Percentiles rank a stretch among this genome's conserved stretches.
Evolutionary conservation across 306 rosid genomes (phyloP).

Genomic region (Gleditsia sinensis): DNA sequence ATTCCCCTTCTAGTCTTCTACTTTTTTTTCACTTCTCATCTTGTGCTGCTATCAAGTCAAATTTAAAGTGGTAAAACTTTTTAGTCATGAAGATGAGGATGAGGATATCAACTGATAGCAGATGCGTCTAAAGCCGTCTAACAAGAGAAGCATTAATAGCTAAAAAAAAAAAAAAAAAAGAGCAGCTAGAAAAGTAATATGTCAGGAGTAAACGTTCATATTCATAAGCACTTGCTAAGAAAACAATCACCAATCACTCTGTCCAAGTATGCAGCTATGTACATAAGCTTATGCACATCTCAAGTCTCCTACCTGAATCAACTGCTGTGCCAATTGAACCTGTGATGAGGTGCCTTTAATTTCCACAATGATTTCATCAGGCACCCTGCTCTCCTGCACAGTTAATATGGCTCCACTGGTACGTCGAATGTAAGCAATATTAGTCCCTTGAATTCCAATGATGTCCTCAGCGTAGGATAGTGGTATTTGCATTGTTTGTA

Average conservation of each 20-base stretch:
- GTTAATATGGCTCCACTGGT: slow-evolving; percentile 92
- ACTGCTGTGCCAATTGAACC: slow-evolving; percentile 87
- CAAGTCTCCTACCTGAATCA: slow-evolving; percentile 74
- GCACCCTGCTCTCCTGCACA: slow-evolving; percentile 89
- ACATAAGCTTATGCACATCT: slow-evolving; percentile 12
- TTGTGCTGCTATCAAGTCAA: neutral
- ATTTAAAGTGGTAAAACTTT: neutral
- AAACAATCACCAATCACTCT: neutral
- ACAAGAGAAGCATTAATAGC: slow-evolving; percentile 20
- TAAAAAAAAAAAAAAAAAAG: neutral
- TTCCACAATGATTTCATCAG: slow-evolving; percentile 93
- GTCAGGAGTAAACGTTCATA: neutral
- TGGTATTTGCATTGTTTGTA: slow-evolving; percentile 98
- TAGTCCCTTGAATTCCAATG: slow-evolving; percentile 90
- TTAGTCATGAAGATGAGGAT: slow-evolving; percentile 1
- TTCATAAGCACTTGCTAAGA: neutral
- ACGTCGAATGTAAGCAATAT: slow-evolving; percentile 87
- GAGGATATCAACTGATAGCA: slow-evolving; percentile 9
- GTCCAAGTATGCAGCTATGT: neutral
- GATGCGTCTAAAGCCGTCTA: neutral
- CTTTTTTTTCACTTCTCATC: neutral
- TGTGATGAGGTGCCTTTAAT: slow-evolving; percentile 89
- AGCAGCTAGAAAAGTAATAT: neutral
- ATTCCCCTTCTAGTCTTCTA: neutral
- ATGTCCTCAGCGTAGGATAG: slow-evolving; percentile 94